phyloP scores from a whole-genome alignment of 768 basidiomycete genomes.

The Panus rudis region DNA sequence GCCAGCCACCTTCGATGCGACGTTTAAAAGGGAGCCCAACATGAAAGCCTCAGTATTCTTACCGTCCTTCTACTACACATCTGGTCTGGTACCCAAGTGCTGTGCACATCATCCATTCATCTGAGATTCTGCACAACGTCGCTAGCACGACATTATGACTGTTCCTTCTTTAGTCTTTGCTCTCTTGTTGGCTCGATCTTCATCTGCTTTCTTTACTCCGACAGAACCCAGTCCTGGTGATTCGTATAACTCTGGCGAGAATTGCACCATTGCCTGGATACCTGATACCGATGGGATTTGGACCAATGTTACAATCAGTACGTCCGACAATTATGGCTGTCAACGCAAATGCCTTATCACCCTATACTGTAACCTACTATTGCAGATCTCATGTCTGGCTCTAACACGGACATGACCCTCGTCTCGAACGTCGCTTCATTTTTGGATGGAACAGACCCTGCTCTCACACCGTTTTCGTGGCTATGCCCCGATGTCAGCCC shows the following conservation, averaged over 20 bases:
- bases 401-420: constrained; percentile 28
- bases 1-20: too few relatives aligned
- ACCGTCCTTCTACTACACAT: too few relatives aligned
- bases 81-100: too few relatives aligned
- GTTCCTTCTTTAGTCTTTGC: too few relatives aligned
- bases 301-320: constrained; percentile 33
- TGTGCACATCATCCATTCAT: too few relatives aligned
- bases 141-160: too few relatives aligned
- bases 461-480: constrained; percentile 28
- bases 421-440: constrained; percentile 23
- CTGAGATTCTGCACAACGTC: too few relatives aligned
- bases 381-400: constrained; percentile 33
- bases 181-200: too few relatives aligned
- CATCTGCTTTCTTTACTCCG: constrained; percentile 26
- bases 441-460: constrained; percentile 27
- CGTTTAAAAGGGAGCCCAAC: too few relatives aligned
- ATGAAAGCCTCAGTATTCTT: too few relatives aligned
- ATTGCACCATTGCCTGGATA: constrained; percentile 30
- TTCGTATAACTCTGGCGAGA: constrained; percentile 25
- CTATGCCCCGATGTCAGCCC: constrained; percentile 32
- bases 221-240: constrained; percentile 34
- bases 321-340: constrained; percentile 4
- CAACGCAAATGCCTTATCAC: not conserved
- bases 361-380: not conserved
- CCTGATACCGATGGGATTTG: constrained; percentile 25